Evolutionary conservation across 2,329 filamentous ascomycete species (phyloP), one percentile per base, ranked within the genome.

Genomic region (Diaporthe citri): DNA sequence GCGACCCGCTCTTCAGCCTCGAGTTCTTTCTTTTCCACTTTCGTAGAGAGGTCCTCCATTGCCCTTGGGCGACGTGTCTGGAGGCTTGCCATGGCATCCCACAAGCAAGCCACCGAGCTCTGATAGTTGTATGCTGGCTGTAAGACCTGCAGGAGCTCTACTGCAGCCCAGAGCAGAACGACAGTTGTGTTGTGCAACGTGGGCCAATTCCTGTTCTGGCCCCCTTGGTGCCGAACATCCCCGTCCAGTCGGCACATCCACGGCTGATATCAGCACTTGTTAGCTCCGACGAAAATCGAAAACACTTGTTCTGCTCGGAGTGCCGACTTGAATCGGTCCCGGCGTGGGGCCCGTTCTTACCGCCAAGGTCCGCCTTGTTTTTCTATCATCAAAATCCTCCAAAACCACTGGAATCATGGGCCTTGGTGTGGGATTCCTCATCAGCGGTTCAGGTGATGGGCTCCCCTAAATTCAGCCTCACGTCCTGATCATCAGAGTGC

Each of bases 181-280:
- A 41, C 25, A 41, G 17, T 64, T n/a, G 51, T 43, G 51, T 55
- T 31, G 51, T 64, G 51, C 74, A 25, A 55, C 43, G 51, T 71
- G 31, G 62, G 28, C 41, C 39, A 60, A 46, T 66, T 41, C 31
- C 56, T 70, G 22, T 64, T 41, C 34, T 64, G 57, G 41, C 17
- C 31, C 34, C 43, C 55, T 34, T 46, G 15, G 12, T 55, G 20
- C 41, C 57, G 56, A 41, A 25, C 55, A 31, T 41, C 46, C 55
- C 69, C 55, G 62, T 17, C 55, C 60, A 51, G 39, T 41, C 36
- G 57, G 43, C 59, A 59, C 59, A n/a, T 55, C 66, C 43, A 74
- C 57, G 52, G 74, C 74, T 76, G 72, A 76, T 72, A 67, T 72
- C 72, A 76, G 66, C 71, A 71, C 67, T 60, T 43, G 48, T n/a